Evolutionary conservation across 106 monocot genomes (phyloP).

Genomic region (Dioscorea dumetorum): DNA sequence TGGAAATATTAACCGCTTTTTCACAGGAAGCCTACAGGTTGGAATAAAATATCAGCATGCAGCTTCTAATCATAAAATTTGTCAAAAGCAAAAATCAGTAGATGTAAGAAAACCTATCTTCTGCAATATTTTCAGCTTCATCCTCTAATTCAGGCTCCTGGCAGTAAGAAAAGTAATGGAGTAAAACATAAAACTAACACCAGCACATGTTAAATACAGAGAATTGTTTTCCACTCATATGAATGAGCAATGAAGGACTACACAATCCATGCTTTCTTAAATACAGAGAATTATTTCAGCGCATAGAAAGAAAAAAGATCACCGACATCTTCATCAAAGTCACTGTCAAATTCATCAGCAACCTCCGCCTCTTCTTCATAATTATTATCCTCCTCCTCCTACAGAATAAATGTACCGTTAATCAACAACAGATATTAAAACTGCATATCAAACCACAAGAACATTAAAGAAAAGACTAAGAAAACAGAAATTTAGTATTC

Average conservation of each 20-base stretch:
- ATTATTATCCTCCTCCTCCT: constrained; percentile 86
- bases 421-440: too few species aligned
- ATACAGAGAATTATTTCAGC: not conserved
- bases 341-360: constrained; percentile 90
- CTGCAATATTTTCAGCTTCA: constrained; percentile 51
- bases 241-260: too few species aligned
- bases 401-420: not conserved
- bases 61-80: not conserved
- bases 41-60: constrained; percentile 9
- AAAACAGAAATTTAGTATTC: too few species aligned
- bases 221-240: too few species aligned
- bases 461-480: too few species aligned
- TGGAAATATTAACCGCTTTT: constrained; percentile 80
- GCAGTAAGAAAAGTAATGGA: constrained; percentile 1
- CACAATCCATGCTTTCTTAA: too few species aligned
- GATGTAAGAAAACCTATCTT: constrained; percentile 44
- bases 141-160: constrained; percentile 88
- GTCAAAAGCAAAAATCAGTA: not conserved
- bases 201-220: not conserved
- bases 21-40: constrained; percentile 55
- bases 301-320: not conserved
- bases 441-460: too few species aligned
- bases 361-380: constrained; percentile 82
- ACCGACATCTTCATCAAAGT: constrained; percentile 92
- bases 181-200: not conserved